These are phyloP conservation scores for Apocynum venetum DNA, from an alignment of 257 asterid genomes.

Conservation along the genomic window DNA sequence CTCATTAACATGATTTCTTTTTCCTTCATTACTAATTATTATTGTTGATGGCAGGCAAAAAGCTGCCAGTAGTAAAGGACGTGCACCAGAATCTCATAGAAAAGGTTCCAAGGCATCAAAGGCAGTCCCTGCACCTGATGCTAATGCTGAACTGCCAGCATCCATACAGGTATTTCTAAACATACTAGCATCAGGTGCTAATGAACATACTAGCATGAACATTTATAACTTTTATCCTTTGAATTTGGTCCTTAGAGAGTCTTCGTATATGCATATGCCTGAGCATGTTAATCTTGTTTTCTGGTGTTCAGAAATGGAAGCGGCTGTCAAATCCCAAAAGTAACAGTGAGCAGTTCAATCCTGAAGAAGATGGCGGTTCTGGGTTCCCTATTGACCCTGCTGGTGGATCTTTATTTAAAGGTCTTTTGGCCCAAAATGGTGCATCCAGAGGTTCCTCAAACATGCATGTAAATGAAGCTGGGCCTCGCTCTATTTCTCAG, in stretches of 20 bases:
- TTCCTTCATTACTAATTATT: background rate
- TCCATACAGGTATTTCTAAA: slow-evolving; percentile 55
- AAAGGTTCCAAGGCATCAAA: slow-evolving; percentile 45
- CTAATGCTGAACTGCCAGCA: slow-evolving; percentile 58
- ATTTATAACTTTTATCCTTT: background rate
- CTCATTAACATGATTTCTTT: slow-evolving; percentile 1
- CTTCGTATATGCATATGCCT: background rate
- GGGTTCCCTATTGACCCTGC: slow-evolving; percentile 47
- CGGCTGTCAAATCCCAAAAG: slow-evolving; percentile 49
- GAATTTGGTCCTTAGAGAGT: background rate
- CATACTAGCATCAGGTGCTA: too few species aligned
- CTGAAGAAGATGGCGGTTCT: slow-evolving; percentile 44
- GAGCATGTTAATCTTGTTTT: background rate
- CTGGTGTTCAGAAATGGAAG: slow-evolving; percentile 44
- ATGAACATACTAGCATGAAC: background rate
- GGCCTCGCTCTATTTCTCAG: slow-evolving; percentile 22
- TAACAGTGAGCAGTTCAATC: slow-evolving; percentile 53
- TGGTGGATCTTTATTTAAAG: slow-evolving; percentile 29
- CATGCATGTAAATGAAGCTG: slow-evolving; percentile 22
- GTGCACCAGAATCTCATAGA: slow-evolving; percentile 41
- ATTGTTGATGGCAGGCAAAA: slow-evolving; percentile 43
- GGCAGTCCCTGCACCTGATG: slow-evolving; percentile 61
- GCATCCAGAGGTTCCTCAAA: slow-evolving; percentile 30
- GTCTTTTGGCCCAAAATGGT: slow-evolving; percentile 32
- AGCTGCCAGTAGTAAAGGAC: slow-evolving; percentile 45